Conservation (phyloP, 768 basidiomycete species). For the Steccherinum ochraceum region DNA sequence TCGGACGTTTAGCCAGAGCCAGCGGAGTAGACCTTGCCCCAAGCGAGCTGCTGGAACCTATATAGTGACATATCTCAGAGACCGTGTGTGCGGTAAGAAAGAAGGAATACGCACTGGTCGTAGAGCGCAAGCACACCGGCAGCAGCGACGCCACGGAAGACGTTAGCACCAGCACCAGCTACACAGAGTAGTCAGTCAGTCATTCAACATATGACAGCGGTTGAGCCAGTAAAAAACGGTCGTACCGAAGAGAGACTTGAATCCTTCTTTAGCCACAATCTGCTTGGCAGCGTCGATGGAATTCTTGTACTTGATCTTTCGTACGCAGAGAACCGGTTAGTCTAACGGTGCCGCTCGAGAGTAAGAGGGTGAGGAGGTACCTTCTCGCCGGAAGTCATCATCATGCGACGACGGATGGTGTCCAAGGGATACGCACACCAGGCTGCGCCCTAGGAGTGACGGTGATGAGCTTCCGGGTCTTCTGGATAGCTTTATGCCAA, state of each 20-base stretch:
- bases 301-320: slow-evolving; percentile 27
- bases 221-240: slow-evolving; percentile 11
- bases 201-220: background rate
- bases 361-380: slow-evolving; percentile 9
- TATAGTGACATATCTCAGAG: too few relatives aligned
- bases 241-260: slow-evolving; percentile 30
- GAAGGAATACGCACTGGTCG: slow-evolving; percentile 43
- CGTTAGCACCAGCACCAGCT: slow-evolving; percentile 57
- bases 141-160: slow-evolving; percentile 45
- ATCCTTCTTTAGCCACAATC: slow-evolving; percentile 35
- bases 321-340: too few relatives aligned
- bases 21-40: slow-evolving; percentile 46
- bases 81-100: too few relatives aligned
- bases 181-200: slow-evolving; percentile 26
- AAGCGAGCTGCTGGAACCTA: slow-evolving; percentile 38
- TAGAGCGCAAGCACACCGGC: slow-evolving; percentile 55
- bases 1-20: slow-evolving; percentile 17
- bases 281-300: slow-evolving; percentile 33
- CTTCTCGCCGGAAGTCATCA: slow-evolving; percentile 40
- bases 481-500: too few relatives aligned
- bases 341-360: background rate
- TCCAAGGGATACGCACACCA: slow-evolving; percentile 37
- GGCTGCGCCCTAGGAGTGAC: slow-evolving; percentile 25
- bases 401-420: slow-evolving; percentile 40
- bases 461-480: too few relatives aligned